These are phyloP conservation scores for Gossypium armourianum DNA, from an alignment of 441 rosid species.

Conservation along the genomic window DNA sequence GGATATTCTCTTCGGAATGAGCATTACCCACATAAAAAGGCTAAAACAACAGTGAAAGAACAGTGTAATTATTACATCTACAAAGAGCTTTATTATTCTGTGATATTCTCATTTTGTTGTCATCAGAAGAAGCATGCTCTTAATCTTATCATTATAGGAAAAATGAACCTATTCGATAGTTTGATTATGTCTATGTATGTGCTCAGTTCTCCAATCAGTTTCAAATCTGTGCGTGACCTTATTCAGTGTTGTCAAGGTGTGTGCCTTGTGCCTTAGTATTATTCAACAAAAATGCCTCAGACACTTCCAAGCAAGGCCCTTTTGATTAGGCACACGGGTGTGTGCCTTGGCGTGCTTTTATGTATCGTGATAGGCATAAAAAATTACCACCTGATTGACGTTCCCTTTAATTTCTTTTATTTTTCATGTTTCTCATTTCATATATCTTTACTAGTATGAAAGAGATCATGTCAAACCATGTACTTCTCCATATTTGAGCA, in stretches of 20 bases:
- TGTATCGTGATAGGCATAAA: neutral
- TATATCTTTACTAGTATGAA: neutral
- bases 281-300: neutral
- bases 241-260: neutral
- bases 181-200: neutral
- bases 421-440: neutral
- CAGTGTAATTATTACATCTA: conserved; percentile 38
- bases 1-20: conserved; percentile 29
- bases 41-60: conserved; percentile 42
- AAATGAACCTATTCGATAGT: neutral
- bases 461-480: neutral
- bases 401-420: neutral
- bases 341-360: neutral
- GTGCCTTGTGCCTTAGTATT: neutral
- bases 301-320: neutral
- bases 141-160: neutral
- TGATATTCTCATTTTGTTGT: conserved; percentile 5
- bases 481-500: neutral
- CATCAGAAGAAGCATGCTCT: neutral
- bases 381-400: neutral
- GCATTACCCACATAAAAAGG: conserved; percentile 62
- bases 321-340: neutral
- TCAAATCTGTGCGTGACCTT: neutral
- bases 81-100: conserved; percentile 1
- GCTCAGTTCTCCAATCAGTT: neutral